Base-by-base conservation (phyloP, 2,329 filamentous ascomycete species). In the Talaromyces sp. region DNA sequence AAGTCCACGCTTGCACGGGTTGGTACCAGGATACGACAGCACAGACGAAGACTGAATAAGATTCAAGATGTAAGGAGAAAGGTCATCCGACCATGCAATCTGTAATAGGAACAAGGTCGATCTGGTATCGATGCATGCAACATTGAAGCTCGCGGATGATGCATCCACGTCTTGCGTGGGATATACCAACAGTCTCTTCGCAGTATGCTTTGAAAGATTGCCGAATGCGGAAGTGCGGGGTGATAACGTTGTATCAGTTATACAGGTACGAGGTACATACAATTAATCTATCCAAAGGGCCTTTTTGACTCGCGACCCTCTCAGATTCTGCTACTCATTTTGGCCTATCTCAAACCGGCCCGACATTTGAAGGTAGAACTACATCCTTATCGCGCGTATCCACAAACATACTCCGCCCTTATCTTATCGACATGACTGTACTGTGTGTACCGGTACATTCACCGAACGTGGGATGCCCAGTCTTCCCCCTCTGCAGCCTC, bases 391-490 rank as follows among this genome's bases (percentile, higher is more conserved):
- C 23, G 25, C 7, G 25, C 11, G n/a, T n/a, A 33, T 33, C 46
- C 42, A 46, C 42, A 16, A 23, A 21, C n/a, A 21, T 42, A 25
- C 44, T 25, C 44, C 44, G 28, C 44, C 2, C 28, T 35, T 35
- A 54, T 54, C 31, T 23, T 35, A 52, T 21, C 28, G 28, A 9
- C 12, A 48, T 28, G 9, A 25, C 18, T 18, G 23, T 50, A 50
- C 18, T 5, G 14, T 39, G 12, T 18, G 21, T 25, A 48, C 12
- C 44, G 23, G 44, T 16, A 54, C 31, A 33, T 5, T 16, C 50
- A 54, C 50, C 18, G 50, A 54, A 14, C 50, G 50, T 54, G 50
- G 50, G 50, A 54, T 37, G 50, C 12, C 9, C n/a, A 48, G 39
- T n/a, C 23, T 48, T 48, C n/a, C 44, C 44, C 44, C 25, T 50